Evolutionary conservation across 345 rosid genomes (phyloP).

Genomic region (Noccaea caerulescens): DNA sequence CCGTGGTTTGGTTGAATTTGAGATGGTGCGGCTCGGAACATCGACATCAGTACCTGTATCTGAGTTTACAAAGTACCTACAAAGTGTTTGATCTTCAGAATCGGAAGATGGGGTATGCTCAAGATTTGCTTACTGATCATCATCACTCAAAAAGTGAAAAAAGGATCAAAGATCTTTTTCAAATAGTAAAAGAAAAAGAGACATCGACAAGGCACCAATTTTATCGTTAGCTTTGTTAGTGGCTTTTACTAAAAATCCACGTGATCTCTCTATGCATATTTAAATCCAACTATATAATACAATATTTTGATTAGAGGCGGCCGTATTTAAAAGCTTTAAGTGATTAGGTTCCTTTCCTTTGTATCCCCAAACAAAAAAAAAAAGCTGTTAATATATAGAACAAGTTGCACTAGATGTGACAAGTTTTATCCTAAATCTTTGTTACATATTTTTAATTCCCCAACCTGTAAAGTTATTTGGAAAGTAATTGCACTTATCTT

Average conservation of each 20-base stretch:
- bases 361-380: conserved; percentile 1
- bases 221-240: conserved; percentile 37
- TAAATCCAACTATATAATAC: conserved; percentile 20
- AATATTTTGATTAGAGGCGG: conserved; percentile 31
- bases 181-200: conserved; percentile 35
- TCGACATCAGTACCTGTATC: conserved; percentile 25
- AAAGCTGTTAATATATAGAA: background rate
- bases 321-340: conserved; percentile 18
- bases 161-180: conserved; percentile 35
- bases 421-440: conserved; percentile 39
- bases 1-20: background rate
- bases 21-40: conserved; percentile 16
- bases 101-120: conserved; percentile 43
- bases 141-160: conserved; percentile 33
- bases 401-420: conserved; percentile 26
- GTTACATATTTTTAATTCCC: conserved; percentile 16
- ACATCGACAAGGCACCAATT: conserved; percentile 34
- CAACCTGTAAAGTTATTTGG: conserved; percentile 35
- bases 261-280: conserved; percentile 32
- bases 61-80: conserved; percentile 2
- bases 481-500: conserved; percentile 32
- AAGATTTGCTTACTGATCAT: conserved; percentile 46
- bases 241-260: conserved; percentile 35
- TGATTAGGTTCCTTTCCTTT: conserved; percentile 24
- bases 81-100: conserved; percentile 38